These are phyloP conservation scores for Halenospora varia DNA, from an alignment of 495 filamentous ascomycete genomes.

Conservation along the genomic window DNA sequence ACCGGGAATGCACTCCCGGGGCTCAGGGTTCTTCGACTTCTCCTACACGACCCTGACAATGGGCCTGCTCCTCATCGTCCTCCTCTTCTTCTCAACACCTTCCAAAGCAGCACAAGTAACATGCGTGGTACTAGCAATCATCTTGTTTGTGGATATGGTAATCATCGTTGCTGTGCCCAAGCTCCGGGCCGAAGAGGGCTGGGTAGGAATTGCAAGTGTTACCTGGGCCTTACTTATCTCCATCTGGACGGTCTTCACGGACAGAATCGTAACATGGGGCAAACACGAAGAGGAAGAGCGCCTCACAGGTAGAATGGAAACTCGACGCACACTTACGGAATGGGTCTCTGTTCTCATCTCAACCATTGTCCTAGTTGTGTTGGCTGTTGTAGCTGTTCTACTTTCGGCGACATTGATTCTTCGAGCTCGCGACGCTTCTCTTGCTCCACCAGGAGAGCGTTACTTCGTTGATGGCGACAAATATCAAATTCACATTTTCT, in stretches of 20 bases:
- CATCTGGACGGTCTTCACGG: conserved; percentile 51
- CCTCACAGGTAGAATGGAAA: conserved; percentile 86
- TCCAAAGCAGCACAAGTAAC: conserved; percentile 70
- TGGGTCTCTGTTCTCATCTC: conserved; percentile 82
- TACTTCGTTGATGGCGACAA: conserved; percentile 77
- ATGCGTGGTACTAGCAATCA: conserved; percentile 56
- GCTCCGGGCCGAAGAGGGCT: conserved; percentile 78
- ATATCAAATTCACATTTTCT: conserved; percentile 83
- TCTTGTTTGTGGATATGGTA: conserved; percentile 77
- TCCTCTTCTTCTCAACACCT: conserved; percentile 83
- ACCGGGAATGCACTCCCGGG: conserved; percentile 77
- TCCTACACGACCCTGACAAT: conserved; percentile 69
- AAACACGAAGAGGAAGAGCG: conserved; percentile 90
- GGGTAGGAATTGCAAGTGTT: conserved; percentile 82
- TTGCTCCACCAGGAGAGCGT: conserved; percentile 63
- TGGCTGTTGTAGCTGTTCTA: conserved; percentile 62
- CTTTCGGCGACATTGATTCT: conserved; percentile 76
- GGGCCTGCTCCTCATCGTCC: conserved; percentile 66
- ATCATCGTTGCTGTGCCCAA: conserved; percentile 69
- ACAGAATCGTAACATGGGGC: conserved; percentile 77
- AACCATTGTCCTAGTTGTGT: conserved; percentile 60
- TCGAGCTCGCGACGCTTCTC: conserved; percentile 67
- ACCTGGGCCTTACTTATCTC: conserved; percentile 68
- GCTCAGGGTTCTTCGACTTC: conserved; percentile 88
- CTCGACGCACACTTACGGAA: conserved; percentile 71